Evolutionary conservation across 768 basidiomycete species (phyloP).

Genomic region (Rickenella mellea): DNA sequence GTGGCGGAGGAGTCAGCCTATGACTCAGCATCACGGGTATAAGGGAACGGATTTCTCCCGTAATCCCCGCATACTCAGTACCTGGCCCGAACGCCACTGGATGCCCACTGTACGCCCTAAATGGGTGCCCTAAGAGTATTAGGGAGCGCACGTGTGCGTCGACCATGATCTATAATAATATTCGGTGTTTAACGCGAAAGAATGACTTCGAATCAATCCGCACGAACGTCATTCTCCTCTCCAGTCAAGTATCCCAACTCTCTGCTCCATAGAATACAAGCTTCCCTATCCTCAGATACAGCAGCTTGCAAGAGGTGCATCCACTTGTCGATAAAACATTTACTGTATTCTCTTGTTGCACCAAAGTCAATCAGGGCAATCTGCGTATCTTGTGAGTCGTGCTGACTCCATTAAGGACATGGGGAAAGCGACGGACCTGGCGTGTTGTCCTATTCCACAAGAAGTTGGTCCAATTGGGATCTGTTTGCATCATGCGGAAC

Average conservation of each 20-base stretch:
- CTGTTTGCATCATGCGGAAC: constrained; percentile 94
- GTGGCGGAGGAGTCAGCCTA: constrained; percentile 84
- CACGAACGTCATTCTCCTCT: constrained; percentile 64
- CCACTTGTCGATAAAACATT: constrained; percentile 86
- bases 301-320: constrained; percentile 76
- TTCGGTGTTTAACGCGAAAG: neutral
- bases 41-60: constrained; percentile 61
- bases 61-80: constrained; percentile 59
- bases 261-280: constrained; percentile 65
- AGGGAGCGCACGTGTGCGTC: constrained; percentile 81
- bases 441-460: constrained; percentile 66
- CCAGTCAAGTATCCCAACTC: constrained; percentile 87
- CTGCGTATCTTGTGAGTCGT: constrained; percentile 23
- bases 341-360: constrained; percentile 79
- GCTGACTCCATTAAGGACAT: neutral
- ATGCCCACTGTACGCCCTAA: constrained; percentile 51
- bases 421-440: constrained; percentile 31
- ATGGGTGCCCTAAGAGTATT: constrained; percentile 78
- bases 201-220: neutral
- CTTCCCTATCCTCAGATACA: constrained; percentile 52
- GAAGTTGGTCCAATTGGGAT: constrained; percentile 98
- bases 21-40: constrained; percentile 90
- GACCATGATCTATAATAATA: constrained; percentile 64
- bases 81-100: constrained; percentile 74
- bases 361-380: constrained; percentile 93